These are phyloP conservation scores for Podaxis sp. DNA, from an alignment of 768 basidiomycete species.

Conservation along the genomic window DNA sequence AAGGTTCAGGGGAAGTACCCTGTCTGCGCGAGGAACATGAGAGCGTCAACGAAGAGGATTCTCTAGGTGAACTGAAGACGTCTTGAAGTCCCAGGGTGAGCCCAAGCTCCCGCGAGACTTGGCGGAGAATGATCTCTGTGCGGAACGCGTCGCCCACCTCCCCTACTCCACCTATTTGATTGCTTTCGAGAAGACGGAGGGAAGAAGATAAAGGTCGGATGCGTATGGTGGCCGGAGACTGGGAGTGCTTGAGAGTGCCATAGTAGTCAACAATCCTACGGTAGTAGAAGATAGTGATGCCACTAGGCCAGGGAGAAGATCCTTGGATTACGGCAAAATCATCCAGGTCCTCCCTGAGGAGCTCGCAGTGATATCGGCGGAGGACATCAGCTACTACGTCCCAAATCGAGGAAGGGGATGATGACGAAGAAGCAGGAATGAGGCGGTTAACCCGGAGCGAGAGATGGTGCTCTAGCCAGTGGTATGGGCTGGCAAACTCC, in stretches of 20 bases:
- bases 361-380: slow-evolving; percentile 38
- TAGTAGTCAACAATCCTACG: slow-evolving; percentile 5
- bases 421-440: slow-evolving; percentile 21
- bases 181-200: slow-evolving; percentile 5
- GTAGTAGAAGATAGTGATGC: slow-evolving; percentile 4
- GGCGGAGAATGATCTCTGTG: slow-evolving; percentile 8
- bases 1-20: not conserved
- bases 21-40: not conserved
- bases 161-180: slow-evolving; percentile 1
- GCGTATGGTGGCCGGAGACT: not conserved
- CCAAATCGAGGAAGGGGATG: slow-evolving; percentile 32
- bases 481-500: slow-evolving; percentile 34
- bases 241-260: not conserved
- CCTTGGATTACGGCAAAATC: slow-evolving; percentile 2
- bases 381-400: slow-evolving; percentile 36
- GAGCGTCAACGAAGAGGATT: not conserved
- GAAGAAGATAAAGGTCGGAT: not conserved
- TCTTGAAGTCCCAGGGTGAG: slow-evolving; percentile 6
- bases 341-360: slow-evolving; percentile 16
- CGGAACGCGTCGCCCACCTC: slow-evolving; percentile 3
- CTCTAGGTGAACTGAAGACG: slow-evolving; percentile 8
- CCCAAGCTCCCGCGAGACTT: slow-evolving; percentile 1
- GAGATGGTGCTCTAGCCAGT: slow-evolving; percentile 44
- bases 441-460: slow-evolving; percentile 28
- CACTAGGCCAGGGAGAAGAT: not conserved